These are phyloP conservation scores for Omphalotus olearius DNA, from an alignment of 1,284 basidiomycete species.

Conservation along the genomic window DNA sequence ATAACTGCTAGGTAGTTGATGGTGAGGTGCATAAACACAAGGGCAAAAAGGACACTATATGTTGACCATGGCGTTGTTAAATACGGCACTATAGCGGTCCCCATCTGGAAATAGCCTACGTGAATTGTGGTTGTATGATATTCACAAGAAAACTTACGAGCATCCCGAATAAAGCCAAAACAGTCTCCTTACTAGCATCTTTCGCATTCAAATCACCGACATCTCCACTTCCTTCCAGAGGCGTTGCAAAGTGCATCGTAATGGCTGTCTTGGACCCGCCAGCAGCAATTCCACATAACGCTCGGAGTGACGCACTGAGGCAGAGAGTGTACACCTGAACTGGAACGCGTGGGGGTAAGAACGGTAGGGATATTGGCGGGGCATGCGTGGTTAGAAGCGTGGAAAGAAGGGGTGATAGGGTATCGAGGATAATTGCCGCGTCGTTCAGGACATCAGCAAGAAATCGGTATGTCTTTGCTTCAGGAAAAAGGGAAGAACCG, in stretches of 20 bases:
- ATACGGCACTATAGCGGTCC: conserved; percentile 52
- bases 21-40: conserved; percentile 51
- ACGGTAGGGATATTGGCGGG: conserved; percentile 18
- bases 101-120: conserved; percentile 36
- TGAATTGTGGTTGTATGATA: not conserved
- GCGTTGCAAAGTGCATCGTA: conserved; percentile 60
- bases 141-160: conserved; percentile 39
- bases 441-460: conserved; percentile 69
- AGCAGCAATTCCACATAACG: conserved; percentile 56
- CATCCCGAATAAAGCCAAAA: conserved; percentile 62
- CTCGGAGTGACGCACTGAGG: conserved; percentile 49
- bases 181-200: conserved; percentile 67
- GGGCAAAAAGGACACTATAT: conserved; percentile 44
- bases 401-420: conserved; percentile 51
- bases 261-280: conserved; percentile 67
- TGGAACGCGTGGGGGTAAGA: conserved; percentile 25
- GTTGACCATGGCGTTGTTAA: conserved; percentile 45
- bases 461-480: conserved; percentile 68
- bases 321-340: conserved; percentile 49
- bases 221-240: conserved; percentile 45
- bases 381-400: conserved; percentile 14
- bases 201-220: conserved; percentile 69
- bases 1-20: conserved; percentile 59
- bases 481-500: conserved; percentile 60
- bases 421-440: conserved; percentile 51